phyloP scores from a whole-genome alignment of 139 green algal species.

The Eudorina sp. region DNA sequence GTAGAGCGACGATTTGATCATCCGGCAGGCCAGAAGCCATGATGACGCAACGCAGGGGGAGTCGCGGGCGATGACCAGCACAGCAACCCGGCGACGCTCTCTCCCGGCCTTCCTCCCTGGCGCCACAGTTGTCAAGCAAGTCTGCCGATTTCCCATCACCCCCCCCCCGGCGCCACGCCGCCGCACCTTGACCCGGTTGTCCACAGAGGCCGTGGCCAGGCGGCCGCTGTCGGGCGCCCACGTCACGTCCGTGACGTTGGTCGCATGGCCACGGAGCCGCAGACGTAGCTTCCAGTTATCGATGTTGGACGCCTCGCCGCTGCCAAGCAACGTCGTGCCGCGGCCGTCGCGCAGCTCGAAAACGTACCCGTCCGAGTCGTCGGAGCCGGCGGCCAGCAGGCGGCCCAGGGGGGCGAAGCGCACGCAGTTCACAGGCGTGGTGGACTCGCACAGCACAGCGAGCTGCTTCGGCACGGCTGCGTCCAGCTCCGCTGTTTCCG shows the following conservation, averaged over 20 bases:
- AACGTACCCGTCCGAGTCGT: constrained; percentile 78
- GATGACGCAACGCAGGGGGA: too few species aligned
- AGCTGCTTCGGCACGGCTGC: constrained; percentile 72
- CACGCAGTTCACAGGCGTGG: constrained; percentile 82
- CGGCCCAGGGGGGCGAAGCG: constrained; percentile 82
- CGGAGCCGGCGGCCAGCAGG: constrained; percentile 79
- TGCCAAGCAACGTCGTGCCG: constrained; percentile 67
- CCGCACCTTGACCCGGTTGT: constrained; percentile 81
- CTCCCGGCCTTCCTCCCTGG: too few species aligned
- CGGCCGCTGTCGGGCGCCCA: constrained; percentile 84
- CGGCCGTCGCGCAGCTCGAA: constrained; percentile 76
- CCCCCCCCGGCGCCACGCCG: background rate
- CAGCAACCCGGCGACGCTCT: too few species aligned
- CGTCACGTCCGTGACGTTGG: constrained; percentile 89
- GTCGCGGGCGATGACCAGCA: too few species aligned
- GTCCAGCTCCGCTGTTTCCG: constrained; percentile 69
- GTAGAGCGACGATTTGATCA: too few species aligned
- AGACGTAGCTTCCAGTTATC: constrained; percentile 89
- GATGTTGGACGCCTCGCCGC: constrained; percentile 72
- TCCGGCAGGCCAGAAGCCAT: too few species aligned
- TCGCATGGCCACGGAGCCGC: constrained; percentile 81
- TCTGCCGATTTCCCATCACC: too few species aligned
- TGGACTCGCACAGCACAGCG: constrained; percentile 85
- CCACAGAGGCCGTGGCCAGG: constrained; percentile 87
- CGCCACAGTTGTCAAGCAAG: too few species aligned